Conservation (phyloP, 106 monocot genomes). For the Triglochin maritima region DNA sequence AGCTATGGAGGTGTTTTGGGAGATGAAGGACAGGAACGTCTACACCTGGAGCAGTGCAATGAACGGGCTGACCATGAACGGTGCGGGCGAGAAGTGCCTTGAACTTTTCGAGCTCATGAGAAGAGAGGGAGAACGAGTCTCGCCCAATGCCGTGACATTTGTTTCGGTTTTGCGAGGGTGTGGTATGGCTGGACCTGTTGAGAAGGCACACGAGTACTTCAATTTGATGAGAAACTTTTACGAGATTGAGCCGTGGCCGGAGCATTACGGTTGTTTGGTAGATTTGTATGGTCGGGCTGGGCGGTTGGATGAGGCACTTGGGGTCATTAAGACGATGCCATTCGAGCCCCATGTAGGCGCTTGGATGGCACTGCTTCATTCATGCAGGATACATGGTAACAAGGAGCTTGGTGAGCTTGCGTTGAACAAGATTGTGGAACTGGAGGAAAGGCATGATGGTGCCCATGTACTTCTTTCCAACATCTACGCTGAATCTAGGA, state of each 20-base stretch:
- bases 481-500: conserved; percentile 53
- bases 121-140: conserved; percentile 6
- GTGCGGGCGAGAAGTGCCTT: conserved; percentile 31
- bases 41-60: conserved; percentile 64
- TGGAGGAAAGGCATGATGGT: conserved; percentile 45
- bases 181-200: conserved; percentile 42
- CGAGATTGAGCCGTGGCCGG: conserved; percentile 33
- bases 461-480: conserved; percentile 78
- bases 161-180: conserved; percentile 50
- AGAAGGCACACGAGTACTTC: conserved; percentile 30
- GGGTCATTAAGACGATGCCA: conserved; percentile 53
- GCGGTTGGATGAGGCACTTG: conserved; percentile 35
- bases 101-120: conserved; percentile 50
- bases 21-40: conserved; percentile 60
- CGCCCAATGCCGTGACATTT: conserved; percentile 59
- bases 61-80: conserved; percentile 73
- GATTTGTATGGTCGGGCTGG: conserved; percentile 70
- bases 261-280: conserved; percentile 75
- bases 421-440: conserved; percentile 27
- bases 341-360: conserved; percentile 40
- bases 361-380: conserved; percentile 64
- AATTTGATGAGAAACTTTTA: conserved; percentile 33
- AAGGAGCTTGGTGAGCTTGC: conserved; percentile 40
- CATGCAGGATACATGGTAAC: conserved; percentile 44
- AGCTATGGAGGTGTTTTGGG: conserved; percentile 59